Conservation (phyloP, 805 yeast species). For the Ascoidea rubescens region DNA sequence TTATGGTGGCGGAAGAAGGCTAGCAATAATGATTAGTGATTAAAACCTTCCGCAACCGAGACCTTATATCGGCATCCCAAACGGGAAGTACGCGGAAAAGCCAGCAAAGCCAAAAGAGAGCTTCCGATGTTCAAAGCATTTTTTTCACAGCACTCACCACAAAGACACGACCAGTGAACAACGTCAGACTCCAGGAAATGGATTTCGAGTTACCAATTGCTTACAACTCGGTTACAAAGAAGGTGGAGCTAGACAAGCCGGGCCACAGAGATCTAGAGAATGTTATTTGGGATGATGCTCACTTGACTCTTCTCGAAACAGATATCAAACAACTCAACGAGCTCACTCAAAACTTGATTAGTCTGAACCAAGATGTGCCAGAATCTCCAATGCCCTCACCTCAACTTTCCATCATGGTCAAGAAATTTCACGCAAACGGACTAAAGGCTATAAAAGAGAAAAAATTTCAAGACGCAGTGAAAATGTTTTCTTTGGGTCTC, state of each 20-base stretch:
- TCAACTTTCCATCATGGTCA: slow-evolving; percentile 41
- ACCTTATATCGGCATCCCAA: no score
- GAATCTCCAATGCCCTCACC: slow-evolving; percentile 41
- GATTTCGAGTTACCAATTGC: background rate
- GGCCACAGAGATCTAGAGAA: background rate
- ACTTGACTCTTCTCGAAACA: slow-evolving; percentile 12
- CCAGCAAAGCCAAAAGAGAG: no score
- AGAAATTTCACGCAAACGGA: slow-evolving; percentile 53
- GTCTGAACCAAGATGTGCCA: slow-evolving; percentile 35
- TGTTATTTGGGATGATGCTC: background rate
- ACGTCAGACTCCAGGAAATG: no score
- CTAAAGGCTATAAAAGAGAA: slow-evolving; percentile 39
- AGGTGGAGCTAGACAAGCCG: background rate
- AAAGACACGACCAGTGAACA: no score
- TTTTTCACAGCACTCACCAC: no score
- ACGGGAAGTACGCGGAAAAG: no score
- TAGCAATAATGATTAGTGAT: no score
- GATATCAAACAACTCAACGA: slow-evolving; percentile 22
- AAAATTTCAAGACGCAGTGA: slow-evolving; percentile 45
- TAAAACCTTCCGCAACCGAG: no score
- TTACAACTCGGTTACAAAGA: background rate
- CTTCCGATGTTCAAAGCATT: no score
- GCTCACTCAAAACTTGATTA: slow-evolving; percentile 27
- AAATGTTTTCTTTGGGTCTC: slow-evolving; percentile 50
- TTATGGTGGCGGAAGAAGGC: no score